Evolutionary conservation across 257 asterid genomes (phyloP).

Genomic region (Henckelia pumila): DNA sequence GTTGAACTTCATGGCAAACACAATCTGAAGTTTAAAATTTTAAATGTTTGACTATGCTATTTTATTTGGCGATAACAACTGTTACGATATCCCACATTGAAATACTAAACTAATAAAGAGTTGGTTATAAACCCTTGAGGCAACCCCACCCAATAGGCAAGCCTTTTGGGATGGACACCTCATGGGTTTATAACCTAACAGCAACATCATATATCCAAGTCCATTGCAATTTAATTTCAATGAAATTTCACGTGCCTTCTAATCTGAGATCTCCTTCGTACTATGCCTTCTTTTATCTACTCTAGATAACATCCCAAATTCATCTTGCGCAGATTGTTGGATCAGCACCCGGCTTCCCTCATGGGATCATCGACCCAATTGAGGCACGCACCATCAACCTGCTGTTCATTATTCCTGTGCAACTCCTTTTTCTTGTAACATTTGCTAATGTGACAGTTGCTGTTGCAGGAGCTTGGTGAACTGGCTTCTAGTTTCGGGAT

Average conservation of each 20-base stretch:
- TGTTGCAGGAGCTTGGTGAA: conserved; percentile 86
- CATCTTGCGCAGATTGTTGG: conserved; percentile 76
- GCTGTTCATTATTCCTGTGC: conserved; percentile 20
- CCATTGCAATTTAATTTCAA: conserved; percentile 15
- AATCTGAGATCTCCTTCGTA: background rate
- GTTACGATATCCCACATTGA: no score
- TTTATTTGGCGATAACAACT: conserved; percentile 2
- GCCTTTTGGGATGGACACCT: no score
- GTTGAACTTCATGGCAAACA: background rate
- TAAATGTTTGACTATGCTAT: background rate
- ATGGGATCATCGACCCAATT: conserved; percentile 96
- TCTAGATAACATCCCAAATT: conserved; percentile 19
- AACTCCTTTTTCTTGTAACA: conserved; percentile 21
- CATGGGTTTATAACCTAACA: no score
- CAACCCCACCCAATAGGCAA: no score
- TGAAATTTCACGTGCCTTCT: conserved; percentile 15
- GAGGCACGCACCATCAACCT: conserved; percentile 53
- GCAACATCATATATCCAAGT: background rate
- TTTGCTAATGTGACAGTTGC: conserved; percentile 20
- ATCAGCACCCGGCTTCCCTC: conserved; percentile 99
- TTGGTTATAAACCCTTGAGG: no score
- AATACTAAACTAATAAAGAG: no score
- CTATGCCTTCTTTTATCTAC: conserved; percentile 10
- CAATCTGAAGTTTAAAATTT: background rate
- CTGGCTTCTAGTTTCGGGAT: conserved; percentile 60